phyloP scores from a whole-genome alignment of 2,329 filamentous ascomycete genomes.

The Phialemonium atrogriseum region DNA sequence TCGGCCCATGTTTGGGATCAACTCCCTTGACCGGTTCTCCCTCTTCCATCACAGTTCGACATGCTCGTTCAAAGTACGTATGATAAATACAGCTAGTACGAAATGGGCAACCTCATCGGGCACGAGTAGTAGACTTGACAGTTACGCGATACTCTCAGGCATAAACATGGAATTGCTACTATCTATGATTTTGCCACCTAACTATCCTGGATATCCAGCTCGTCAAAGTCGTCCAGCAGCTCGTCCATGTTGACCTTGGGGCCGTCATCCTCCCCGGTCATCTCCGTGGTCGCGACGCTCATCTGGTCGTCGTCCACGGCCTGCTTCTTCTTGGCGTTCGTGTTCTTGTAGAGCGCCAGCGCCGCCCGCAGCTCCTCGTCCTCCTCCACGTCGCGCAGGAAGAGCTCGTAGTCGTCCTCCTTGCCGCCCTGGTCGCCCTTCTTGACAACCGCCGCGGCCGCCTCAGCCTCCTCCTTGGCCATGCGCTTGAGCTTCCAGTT shows the following conservation, averaged over 20 bases:
- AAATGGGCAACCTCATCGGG: no score
- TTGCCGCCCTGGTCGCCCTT: conserved; percentile 82
- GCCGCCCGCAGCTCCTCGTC: conserved; percentile 81
- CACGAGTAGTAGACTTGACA: no score
- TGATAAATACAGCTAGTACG: no score
- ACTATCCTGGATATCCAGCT: conserved; percentile 61
- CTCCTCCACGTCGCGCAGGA: conserved; percentile 93
- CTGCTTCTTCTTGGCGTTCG: conserved; percentile 35
- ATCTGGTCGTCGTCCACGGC: conserved; percentile 36
- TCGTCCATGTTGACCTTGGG: conserved; percentile 72
- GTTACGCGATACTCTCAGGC: background rate
- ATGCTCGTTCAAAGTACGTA: no score
- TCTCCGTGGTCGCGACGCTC: conserved; percentile 57
- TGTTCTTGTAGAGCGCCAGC: conserved; percentile 76
- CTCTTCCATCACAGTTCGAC: no score
- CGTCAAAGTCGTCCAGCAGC: conserved; percentile 86
- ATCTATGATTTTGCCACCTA: no score
- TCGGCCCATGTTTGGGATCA: no score
- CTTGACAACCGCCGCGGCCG: conserved; percentile 73
- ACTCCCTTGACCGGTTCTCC: no score
- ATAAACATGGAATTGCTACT: no score
- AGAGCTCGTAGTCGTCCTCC: conserved; percentile 94
- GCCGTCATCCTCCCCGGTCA: conserved; percentile 49
- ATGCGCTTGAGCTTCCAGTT: conserved; percentile 96
- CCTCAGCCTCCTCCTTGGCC: conserved; percentile 79